Percentiles rank a stretch among this genome's conserved stretches.
Conservation (phyloP, 2,329 filamentous ascomycete species). For the Phaeoacremonium minimum region DNA sequence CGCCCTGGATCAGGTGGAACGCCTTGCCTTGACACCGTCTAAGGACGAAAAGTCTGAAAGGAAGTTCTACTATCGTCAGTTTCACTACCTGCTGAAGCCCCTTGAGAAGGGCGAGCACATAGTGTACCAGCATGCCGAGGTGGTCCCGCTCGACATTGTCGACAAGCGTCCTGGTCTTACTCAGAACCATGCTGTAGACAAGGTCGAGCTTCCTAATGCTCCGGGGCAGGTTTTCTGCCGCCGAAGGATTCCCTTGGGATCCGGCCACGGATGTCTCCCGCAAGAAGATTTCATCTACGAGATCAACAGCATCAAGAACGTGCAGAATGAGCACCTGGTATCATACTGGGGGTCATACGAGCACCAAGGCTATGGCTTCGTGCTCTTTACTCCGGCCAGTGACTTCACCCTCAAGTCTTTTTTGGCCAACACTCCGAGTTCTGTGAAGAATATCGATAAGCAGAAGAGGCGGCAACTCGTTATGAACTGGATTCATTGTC, state of each 20-base stretch:
- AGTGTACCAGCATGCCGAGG: conserved; percentile 61
- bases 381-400: conserved; percentile 61
- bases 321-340: conserved; percentile 67
- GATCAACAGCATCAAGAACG: conserved; percentile 50
- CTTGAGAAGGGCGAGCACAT: conserved; percentile 57
- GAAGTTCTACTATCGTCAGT: conserved; percentile 68
- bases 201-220: conserved; percentile 59
- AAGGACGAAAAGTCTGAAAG: conserved; percentile 61
- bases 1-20: conserved; percentile 58
- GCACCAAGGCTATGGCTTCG: conserved; percentile 57
- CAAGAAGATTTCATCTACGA: conserved; percentile 56
- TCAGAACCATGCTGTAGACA: conserved; percentile 41
- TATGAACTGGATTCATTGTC: conserved; percentile 72
- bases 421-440: conserved; percentile 57
- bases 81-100: conserved; percentile 63
- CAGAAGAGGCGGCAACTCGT: conserved; percentile 54
- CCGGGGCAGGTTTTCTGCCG: conserved; percentile 54
- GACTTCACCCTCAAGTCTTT: conserved; percentile 66
- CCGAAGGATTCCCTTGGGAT: conserved; percentile 50
- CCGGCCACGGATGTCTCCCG: conserved; percentile 36
- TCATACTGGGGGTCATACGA: conserved; percentile 69
- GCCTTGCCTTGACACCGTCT: conserved; percentile 54
- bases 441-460: conserved; percentile 59
- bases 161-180: conserved; percentile 48
- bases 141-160: conserved; percentile 64